Evolutionary conservation across 2,329 filamentous ascomycete species (phyloP).

Genomic region (Sporothrix schenckii): DNA sequence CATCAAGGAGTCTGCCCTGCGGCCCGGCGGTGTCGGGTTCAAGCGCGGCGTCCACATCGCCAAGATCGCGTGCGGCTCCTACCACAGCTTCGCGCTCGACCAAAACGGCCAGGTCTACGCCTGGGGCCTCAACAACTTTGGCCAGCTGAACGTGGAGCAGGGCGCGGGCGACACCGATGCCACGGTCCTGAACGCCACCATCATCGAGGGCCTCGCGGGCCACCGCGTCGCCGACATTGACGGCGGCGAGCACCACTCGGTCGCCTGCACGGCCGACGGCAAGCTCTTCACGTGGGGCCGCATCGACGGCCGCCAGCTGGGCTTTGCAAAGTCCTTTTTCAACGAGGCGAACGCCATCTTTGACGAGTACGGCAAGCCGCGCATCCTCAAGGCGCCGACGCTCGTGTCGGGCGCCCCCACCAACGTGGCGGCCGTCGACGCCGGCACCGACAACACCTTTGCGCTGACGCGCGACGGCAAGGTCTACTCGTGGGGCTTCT

Average conservation of each 20-base stretch:
- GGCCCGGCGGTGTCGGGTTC: conserved; percentile 43
- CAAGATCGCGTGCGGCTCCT: conserved; percentile 68
- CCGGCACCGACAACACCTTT: conserved; percentile 73
- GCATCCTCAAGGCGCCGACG: conserved; percentile 71
- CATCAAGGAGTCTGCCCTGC: conserved; percentile 43
- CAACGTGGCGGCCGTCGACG: conserved; percentile 57
- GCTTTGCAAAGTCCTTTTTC: conserved; percentile 60
- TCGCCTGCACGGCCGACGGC: conserved; percentile 61
- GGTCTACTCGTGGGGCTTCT: conserved; percentile 80
- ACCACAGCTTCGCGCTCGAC: conserved; percentile 81
- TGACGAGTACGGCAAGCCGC: conserved; percentile 66
- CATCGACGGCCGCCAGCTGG: conserved; percentile 58
- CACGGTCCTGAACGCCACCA: conserved; percentile 70
- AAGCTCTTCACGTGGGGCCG: conserved; percentile 64
- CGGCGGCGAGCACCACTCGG: conserved; percentile 73
- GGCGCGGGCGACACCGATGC: conserved; percentile 69
- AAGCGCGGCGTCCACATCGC: conserved; percentile 63
- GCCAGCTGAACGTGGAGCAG: conserved; percentile 68
- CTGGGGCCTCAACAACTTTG: conserved; percentile 88
- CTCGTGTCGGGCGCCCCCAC: conserved; percentile 61
- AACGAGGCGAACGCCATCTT: conserved; percentile 62
- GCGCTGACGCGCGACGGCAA: conserved; percentile 69
- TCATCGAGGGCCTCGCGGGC: conserved; percentile 66
- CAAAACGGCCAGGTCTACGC: conserved; percentile 70
- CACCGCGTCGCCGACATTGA: conserved; percentile 68